Evolutionary conservation across 2,329 filamentous ascomycete species (phyloP).

Genomic region (Grosmannia penicillata): DNA sequence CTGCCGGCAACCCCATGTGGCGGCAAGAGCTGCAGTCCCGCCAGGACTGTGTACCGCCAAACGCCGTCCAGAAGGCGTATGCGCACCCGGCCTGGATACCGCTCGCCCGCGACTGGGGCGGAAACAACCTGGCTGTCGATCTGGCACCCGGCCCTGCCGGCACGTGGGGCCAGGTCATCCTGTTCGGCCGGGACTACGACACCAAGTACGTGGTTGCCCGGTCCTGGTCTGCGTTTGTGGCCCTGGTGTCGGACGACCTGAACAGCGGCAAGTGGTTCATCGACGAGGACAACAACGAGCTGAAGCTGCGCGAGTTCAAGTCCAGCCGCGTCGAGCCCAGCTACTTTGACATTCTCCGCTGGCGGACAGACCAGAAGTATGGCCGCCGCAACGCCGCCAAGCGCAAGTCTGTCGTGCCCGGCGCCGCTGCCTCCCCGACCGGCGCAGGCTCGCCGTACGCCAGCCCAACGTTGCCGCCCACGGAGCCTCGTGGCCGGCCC

Average conservation of each 20-base stretch:
- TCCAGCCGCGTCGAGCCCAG: constrained; percentile 74
- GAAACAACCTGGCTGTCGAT: constrained; percentile 92
- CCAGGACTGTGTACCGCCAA: constrained; percentile 78
- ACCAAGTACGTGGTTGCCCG: constrained; percentile 93
- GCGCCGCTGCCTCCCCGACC: constrained; percentile 24
- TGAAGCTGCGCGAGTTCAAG: constrained; percentile 89
- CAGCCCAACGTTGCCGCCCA: constrained; percentile 44
- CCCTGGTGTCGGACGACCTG: constrained; percentile 78
- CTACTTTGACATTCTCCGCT: constrained; percentile 89
- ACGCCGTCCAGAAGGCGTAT: constrained; percentile 82
- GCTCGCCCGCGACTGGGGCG: constrained; percentile 91
- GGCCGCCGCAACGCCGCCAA: constrained; percentile 49
- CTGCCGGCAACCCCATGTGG: constrained; percentile 51
- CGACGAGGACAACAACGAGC: constrained; percentile 80
- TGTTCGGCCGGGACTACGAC: constrained; percentile 95
- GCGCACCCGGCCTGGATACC: constrained; percentile 93
- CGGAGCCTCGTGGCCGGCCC: constrained; percentile 53
- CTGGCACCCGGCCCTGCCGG: constrained; percentile 79
- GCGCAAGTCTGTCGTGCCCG: constrained; percentile 35
- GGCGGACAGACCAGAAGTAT: constrained; percentile 92
- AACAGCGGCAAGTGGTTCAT: constrained; percentile 81
- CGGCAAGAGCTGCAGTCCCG: constrained; percentile 68
- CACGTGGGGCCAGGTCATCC: constrained; percentile 90
- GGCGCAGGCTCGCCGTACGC: constrained; percentile 46
- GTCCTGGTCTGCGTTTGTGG: constrained; percentile 81